Evolutionary conservation across 208 protist genomes (phyloP).

Genomic region (Acanthamoeba quina): DNA sequence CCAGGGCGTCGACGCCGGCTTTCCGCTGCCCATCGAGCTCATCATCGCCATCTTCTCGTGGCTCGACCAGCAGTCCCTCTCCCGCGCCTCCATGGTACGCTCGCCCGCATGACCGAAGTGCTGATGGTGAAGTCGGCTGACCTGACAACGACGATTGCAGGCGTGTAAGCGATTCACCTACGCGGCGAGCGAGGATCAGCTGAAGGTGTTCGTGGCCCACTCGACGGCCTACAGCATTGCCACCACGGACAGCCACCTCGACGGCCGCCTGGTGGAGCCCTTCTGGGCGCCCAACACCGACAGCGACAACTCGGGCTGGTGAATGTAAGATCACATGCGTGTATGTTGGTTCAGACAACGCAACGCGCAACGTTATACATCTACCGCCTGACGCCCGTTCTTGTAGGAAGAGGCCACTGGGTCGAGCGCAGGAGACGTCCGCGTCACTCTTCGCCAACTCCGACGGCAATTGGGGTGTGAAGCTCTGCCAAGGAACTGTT

Average conservation of each 20-base stretch:
- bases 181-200: constrained; percentile 14
- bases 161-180: not conserved
- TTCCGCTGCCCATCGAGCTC: constrained; percentile 10
- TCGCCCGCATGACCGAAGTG: not conserved
- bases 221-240: not conserved
- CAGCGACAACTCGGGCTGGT: too few species aligned
- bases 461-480: too few species aligned
- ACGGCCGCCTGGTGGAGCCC: not conserved
- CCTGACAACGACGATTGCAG: not conserved
- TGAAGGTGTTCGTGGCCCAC: not conserved
- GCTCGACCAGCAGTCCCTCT: constrained; percentile 9
- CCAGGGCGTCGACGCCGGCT: not conserved
- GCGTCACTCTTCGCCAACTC: too few species aligned
- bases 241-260: not conserved
- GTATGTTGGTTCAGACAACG: too few species aligned
- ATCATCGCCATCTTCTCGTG: not conserved
- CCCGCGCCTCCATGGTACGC: not conserved
- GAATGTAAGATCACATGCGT: too few species aligned
- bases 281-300: not conserved
- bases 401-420: too few species aligned
- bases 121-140: not conserved
- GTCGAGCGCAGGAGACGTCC: too few species aligned
- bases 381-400: too few species aligned
- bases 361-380: too few species aligned
- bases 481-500: too few species aligned